Evolutionary conservation across 2,329 filamentous ascomycete genomes (phyloP).

Genomic region (Macrophomina phaseolina): DNA sequence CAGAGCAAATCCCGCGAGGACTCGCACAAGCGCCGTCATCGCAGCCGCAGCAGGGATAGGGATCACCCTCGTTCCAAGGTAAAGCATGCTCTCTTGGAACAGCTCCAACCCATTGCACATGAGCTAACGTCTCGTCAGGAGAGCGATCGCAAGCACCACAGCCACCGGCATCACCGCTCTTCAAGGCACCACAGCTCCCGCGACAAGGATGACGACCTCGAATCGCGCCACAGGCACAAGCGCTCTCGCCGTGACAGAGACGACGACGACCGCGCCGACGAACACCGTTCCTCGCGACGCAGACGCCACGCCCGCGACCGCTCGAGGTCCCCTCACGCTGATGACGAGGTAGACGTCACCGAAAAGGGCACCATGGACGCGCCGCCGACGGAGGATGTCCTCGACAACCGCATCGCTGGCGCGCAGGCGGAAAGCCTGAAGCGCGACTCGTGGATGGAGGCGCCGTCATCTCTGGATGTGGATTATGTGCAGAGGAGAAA

Average conservation of each 20-base stretch:
- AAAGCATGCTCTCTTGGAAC: conserved; percentile 4
- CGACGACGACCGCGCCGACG: conserved; percentile 45
- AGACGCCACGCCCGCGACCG: conserved; percentile 31
- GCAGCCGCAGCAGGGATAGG: conserved; percentile 46
- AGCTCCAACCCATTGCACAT: not conserved
- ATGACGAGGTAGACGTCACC: conserved; percentile 44
- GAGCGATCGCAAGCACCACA: conserved; percentile 53
- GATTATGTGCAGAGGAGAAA: conserved; percentile 78
- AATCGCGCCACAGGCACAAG: conserved; percentile 64
- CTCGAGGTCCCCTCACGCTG: conserved; percentile 21
- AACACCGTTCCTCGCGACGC: conserved; percentile 34
- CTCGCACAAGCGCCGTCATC: conserved; percentile 52
- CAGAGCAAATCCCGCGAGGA: conserved; percentile 64
- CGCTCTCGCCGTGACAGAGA: conserved; percentile 64
- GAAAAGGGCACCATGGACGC: conserved; percentile 51
- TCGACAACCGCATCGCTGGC: conserved; percentile 51
- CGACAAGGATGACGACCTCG: conserved; percentile 55
- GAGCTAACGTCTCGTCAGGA: conserved; percentile 27
- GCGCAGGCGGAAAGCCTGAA: conserved; percentile 53
- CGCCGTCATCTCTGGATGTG: conserved; percentile 78
- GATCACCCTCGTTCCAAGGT: conserved; percentile 35
- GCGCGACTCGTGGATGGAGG: conserved; percentile 94
- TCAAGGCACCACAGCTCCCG: conserved; percentile 53
- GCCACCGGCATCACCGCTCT: conserved; percentile 50
- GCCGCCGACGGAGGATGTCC: conserved; percentile 48